A percentile compares a stretch with the other conserved stretches of the same genome.
Evolutionary conservation across 805 yeast species (phyloP).

Genomic region (Spencermartinsiella europaea): DNA sequence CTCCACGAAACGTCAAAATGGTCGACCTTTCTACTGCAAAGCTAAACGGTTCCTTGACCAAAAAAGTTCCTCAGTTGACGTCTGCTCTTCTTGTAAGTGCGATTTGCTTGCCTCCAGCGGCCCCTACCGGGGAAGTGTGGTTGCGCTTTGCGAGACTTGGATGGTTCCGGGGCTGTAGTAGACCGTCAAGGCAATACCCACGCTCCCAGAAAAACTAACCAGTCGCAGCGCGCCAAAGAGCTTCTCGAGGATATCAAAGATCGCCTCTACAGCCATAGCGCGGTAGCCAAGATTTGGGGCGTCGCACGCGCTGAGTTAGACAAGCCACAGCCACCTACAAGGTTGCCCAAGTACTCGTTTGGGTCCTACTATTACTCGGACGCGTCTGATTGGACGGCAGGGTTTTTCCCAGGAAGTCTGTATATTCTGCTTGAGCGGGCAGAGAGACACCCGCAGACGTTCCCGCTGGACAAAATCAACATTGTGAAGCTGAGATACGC

Average conservation of each 20-base stretch:
- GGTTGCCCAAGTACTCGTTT: background rate
- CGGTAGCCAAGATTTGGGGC: conserved; percentile 17
- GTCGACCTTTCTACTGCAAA: too few relatives aligned
- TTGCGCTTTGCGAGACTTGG: too few relatives aligned
- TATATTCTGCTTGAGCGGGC: conserved; percentile 1
- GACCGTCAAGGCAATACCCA: too few relatives aligned
- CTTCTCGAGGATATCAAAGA: background rate
- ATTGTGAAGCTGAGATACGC: background rate
- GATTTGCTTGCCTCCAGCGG: too few relatives aligned
- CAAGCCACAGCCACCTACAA: conserved; percentile 7
- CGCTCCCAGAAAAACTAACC: too few relatives aligned
- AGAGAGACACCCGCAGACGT: background rate
- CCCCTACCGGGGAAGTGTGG: too few relatives aligned
- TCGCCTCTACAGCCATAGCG: conserved; percentile 5
- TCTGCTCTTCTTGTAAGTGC: too few relatives aligned
- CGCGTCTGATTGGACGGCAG: background rate
- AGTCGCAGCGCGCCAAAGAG: background rate
- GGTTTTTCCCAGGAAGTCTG: conserved; percentile 7
- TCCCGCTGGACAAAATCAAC: background rate
- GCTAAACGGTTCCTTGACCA: too few relatives aligned
- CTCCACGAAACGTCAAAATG: too few relatives aligned
- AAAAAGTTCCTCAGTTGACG: too few relatives aligned
- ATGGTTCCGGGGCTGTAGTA: too few relatives aligned
- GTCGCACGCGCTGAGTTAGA: conserved; percentile 11
- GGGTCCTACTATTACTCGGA: background rate